Base-by-base conservation (phyloP, 805 yeast species). In the Candida chilensis region DNA sequence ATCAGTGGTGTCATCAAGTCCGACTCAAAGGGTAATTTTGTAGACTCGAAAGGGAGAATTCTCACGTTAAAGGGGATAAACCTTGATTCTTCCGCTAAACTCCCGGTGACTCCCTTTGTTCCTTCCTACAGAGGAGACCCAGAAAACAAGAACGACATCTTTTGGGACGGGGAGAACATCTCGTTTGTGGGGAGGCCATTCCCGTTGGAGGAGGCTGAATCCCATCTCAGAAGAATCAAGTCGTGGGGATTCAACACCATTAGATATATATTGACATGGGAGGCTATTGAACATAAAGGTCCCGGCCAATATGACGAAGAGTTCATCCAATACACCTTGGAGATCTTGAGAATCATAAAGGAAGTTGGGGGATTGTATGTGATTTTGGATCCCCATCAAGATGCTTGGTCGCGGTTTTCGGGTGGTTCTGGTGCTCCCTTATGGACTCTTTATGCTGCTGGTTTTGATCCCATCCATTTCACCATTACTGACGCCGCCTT, bases 401-500 rank as follows among this genome's bases (percentile, higher is more conserved):
- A 88, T 49, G 94, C 79, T 9, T 88, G 96, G 96, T 78, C 92
- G 1, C 68, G 96, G 28, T 83, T 67, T 47, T 62, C 76, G 8
- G 96, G 96, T 4, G 96, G 96, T 2, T 76, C 85, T 28, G 96
- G 96, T 13, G 95, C 96, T 3, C 96, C 96, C 1, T 44, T 84
- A 45, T 88, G 96, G 96, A 87, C 96, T 0, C 50, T 87, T 4
- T 78, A 82, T 45, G 88, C 92, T 16, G 94, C 90, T 2, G 96
- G 96, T 1, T 56, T 88, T 28, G 73, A 88, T 33, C 95, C 95
- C 0, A 60, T 50, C n/a, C 52, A 71, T n/a, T 84, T 92, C 43
- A 53, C 67, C 1, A 62, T 40, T 2, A 83, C 92, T 4, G 84
- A 81, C 35, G 94, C 95, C 1, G 90, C 96, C 0, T 51, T 84